These are phyloP conservation scores for Ormosia emarginata DNA, from an alignment of 306 rosid genomes.

Conservation along the genomic window DNA sequence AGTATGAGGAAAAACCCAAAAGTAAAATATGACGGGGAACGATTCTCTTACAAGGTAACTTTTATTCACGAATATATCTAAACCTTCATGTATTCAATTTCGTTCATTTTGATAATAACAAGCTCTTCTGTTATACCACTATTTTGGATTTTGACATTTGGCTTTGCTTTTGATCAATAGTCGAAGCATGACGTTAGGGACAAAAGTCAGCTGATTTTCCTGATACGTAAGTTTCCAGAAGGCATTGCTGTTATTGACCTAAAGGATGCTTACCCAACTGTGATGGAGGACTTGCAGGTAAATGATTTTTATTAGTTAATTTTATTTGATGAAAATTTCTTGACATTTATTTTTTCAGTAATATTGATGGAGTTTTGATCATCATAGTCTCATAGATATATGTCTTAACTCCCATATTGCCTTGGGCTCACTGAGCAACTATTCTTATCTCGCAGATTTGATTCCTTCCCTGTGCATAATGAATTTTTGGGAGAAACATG, in stretches of 20 bases:
- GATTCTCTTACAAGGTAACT: conserved; percentile 85
- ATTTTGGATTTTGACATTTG: conserved; percentile 30
- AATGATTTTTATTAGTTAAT: neutral
- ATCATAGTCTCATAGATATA: neutral
- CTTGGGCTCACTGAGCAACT: neutral
- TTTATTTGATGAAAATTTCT: neutral
- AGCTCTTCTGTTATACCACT: neutral
- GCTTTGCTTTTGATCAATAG: conserved; percentile 43
- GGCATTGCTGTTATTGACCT: conserved; percentile 80
- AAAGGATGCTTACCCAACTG: conserved; percentile 42
- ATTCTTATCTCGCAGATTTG: neutral
- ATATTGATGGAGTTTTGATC: neutral
- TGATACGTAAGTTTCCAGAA: conserved; percentile 79
- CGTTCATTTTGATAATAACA: neutral
- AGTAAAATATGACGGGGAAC: conserved; percentile 77
- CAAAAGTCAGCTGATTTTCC: conserved; percentile 62
- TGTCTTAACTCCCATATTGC: neutral
- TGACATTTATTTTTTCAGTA: neutral
- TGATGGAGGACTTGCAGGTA: conserved; percentile 89
- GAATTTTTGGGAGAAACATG: neutral
- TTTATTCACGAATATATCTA: neutral
- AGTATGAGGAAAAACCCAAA: conserved; percentile 90
- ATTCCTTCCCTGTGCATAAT: neutral
- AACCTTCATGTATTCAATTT: neutral
- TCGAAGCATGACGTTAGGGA: conserved; percentile 82